These are phyloP conservation scores for Tuber indicum DNA, from an alignment of 495 filamentous ascomycete genomes.

Conservation along the genomic window DNA sequence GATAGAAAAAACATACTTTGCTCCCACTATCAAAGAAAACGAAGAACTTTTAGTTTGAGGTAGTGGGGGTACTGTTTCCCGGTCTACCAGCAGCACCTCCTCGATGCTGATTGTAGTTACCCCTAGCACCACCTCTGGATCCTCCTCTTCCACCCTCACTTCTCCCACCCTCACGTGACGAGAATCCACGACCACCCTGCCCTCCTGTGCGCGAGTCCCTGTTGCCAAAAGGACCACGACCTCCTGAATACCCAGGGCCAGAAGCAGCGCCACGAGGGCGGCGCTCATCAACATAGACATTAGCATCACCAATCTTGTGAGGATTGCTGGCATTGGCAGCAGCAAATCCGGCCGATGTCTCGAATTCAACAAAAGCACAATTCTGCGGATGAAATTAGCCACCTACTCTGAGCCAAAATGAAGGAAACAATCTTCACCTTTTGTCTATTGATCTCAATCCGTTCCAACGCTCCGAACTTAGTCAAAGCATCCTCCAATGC, in stretches of 20 bases:
- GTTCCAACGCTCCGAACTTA: slow-evolving; percentile 70
- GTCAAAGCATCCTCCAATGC: slow-evolving; percentile 59
- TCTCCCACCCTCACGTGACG: slow-evolving; percentile 22
- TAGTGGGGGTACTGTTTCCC: slow-evolving; percentile 21
- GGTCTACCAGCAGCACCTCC: slow-evolving; percentile 15
- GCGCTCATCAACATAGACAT: slow-evolving; percentile 80
- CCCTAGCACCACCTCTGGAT: slow-evolving; percentile 19
- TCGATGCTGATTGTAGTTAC: slow-evolving; percentile 16
- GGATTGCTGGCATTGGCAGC: slow-evolving; percentile 80
- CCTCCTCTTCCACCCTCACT: slow-evolving; percentile 17
- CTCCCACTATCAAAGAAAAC: slow-evolving; percentile 1
- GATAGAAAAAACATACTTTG: background rate
- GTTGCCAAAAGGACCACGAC: slow-evolving; percentile 13
- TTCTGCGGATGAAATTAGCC: slow-evolving; percentile 55
- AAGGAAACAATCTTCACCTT: slow-evolving; percentile 57
- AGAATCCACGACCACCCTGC: slow-evolving; percentile 29
- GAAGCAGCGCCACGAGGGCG: slow-evolving; percentile 45
- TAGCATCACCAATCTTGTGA: slow-evolving; percentile 71
- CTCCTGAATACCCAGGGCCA: slow-evolving; percentile 18
- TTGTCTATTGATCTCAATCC: slow-evolving; percentile 79
- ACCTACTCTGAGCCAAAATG: slow-evolving; percentile 9
- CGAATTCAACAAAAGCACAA: slow-evolving; percentile 94
- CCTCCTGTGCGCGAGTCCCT: slow-evolving; percentile 20
- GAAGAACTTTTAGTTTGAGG: slow-evolving; percentile 18
- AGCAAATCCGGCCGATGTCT: slow-evolving; percentile 65